phyloP scores from a whole-genome alignment of 129 eudicot genomes.

The Helianthus tuberosus region DNA sequence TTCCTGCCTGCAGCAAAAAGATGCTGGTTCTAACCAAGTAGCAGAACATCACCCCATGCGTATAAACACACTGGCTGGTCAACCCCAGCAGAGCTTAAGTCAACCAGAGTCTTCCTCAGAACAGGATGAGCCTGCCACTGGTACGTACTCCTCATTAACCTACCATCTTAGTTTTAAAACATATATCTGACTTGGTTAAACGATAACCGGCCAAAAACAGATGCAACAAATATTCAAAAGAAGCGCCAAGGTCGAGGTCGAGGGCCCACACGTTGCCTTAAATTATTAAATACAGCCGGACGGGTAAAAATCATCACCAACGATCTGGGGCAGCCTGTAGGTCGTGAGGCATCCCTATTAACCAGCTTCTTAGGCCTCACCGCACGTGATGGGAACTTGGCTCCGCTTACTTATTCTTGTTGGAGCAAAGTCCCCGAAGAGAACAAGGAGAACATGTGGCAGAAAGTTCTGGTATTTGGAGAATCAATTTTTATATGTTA shows the following conservation, averaged over 20 bases:
- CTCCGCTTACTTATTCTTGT: conserved; percentile 49
- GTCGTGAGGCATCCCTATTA: conserved; percentile 45
- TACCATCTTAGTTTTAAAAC: background rate
- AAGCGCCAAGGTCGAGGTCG: conserved; percentile 34
- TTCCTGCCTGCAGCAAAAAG: conserved; percentile 1
- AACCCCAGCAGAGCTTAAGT: conserved; percentile 33
- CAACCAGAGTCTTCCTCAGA: conserved; percentile 29
- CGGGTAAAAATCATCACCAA: conserved; percentile 36
- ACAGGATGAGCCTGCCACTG: conserved; percentile 18
- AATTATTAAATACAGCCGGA: conserved; percentile 27
- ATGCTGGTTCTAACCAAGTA: too few relatives aligned
- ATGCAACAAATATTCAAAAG: conserved; percentile 23
- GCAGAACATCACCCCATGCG: too few relatives aligned
- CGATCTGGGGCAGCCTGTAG: conserved; percentile 51
- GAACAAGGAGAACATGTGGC: conserved; percentile 56
- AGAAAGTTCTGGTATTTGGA: conserved; percentile 53
- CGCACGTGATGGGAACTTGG: conserved; percentile 52
- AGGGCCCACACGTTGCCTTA: conserved; percentile 5
- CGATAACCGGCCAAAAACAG: conserved; percentile 23
- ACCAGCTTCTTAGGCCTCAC: conserved; percentile 45
- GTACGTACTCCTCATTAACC: too few relatives aligned
- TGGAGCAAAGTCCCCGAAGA: conserved; percentile 54
- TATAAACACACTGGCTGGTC: conserved; percentile 14
- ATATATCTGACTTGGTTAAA: background rate
- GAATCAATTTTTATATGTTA: background rate